Base-by-base conservation (phyloP, 2,329 filamentous ascomycete species). In the Teratosphaeriaceae sp. region DNA sequence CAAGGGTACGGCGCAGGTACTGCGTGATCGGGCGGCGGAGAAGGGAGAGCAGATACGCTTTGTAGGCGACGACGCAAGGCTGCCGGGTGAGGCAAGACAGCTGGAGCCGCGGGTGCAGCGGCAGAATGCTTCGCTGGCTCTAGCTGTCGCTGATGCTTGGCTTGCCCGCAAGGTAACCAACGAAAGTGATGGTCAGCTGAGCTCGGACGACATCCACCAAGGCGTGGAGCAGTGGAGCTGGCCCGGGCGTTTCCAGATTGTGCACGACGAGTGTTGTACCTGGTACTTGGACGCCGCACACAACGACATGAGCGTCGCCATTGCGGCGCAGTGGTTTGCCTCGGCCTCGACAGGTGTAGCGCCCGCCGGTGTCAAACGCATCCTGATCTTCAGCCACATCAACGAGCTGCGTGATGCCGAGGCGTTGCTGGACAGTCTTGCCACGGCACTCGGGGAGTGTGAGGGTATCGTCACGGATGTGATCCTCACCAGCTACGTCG, bases 31-130 rank as follows among this genome's bases (percentile, higher is more conserved):
- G 38, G 76, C 75, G 7, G 60, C 57, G 3, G 74, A 75, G 23
- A 72, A 67, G 46, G 64, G 62, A 2, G 66, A 65, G 2, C 50
- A 62, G 15, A 59, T 81, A 12, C 57, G 70, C 23, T 60, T 76
- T 11, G 65, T 78, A n/a, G 51, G 65, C 8, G 53, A 66, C 1
- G 72, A 79, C 53, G 70, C 72, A 1, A 65, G 71, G 3, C 59
- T 71, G 23, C 65, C 66, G 9, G 53, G 60, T 29, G 53, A 79
- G 43, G 70, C 69, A 38, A 68, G 80, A 30, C 76, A 76, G 1
- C 63, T 82, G 12, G 70, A 74, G 11, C 78, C 73, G 18, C 70
- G 74, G 22, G 81, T 81, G 51, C 79, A 82, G 54, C 76, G 76
- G 48, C 70, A 66, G 38, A 82, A 82, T 54, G 79, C 78, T 18